Base-by-base conservation (phyloP, 176 grass and related monocot genomes). In the Secale cereale region DNA sequence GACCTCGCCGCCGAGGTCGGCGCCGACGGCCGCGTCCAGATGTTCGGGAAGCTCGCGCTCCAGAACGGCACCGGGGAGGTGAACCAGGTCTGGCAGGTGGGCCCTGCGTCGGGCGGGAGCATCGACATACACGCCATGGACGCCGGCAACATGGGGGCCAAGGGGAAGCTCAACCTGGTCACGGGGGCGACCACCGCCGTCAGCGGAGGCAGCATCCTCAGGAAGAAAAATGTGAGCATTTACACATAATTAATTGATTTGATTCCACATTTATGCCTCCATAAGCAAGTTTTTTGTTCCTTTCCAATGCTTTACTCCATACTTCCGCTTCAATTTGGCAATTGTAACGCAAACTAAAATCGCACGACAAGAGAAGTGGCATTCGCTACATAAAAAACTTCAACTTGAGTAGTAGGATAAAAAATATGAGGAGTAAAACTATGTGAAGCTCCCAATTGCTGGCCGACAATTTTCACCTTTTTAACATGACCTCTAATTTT, bases 1-100 rank as follows among this genome's bases (percentile, higher is more conserved):
- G 77, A 39, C 70, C 88, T 94, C 82, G 52, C 89, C 19, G 95
- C 95, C 6, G 79, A 93, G 81, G 22, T 56, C 76, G 75, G 69
- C 48, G 17, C 13, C 27, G 93, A 80, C 67, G 92, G 92, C 52
- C 81, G 73, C 23, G 90, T 93, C 17, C 57, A 20, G 70, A 5
- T 98, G 2, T 98, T 91, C 60, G 95, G 83, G 0, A 98, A 35
- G 2, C 87, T 98, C 9, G 54, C 43, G 72, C 85, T 98, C 26
- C 76, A 52, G 15, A 89, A 87, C 54, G 87, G 87, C 10, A 85
- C 79, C 2, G 20, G 75, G 10, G 83, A 28, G 61, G 40, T 93
- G 9, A 98, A 93, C 75, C 92, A 94, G 85, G 87, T 94, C 17
- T 98, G 95, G 95, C 92, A 95, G 85, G 92, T 93, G 1, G 66